phyloP scores from a whole-genome alignment of 2,329 filamentous ascomycete species.

The Septoria petroselini region DNA sequence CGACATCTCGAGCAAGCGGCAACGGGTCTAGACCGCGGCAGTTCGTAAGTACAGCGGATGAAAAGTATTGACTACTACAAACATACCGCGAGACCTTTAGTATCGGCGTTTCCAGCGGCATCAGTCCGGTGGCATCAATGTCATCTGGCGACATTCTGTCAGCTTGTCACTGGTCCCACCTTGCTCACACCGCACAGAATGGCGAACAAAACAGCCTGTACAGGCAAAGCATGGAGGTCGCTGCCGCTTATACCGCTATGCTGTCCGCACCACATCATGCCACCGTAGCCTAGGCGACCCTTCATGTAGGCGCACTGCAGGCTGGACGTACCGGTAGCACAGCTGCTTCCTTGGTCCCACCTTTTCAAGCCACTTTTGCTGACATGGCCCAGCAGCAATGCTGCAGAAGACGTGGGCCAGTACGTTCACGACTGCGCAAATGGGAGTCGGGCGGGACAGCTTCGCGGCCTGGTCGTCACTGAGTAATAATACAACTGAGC shows the following conservation, averaged over 20 bases:
- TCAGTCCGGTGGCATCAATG: slow-evolving; percentile 33
- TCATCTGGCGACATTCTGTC: slow-evolving; percentile 30
- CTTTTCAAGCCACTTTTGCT: slow-evolving; percentile 12
- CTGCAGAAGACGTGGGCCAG: not conserved
- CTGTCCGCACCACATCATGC: slow-evolving; percentile 6
- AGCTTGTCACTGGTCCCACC: not conserved
- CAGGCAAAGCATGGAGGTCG: not conserved
- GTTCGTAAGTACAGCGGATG: slow-evolving; percentile 12
- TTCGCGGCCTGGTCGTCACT: no score
- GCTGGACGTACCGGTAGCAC: slow-evolving; percentile 18
- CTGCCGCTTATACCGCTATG: slow-evolving; percentile 11
- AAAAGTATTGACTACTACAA: not conserved
- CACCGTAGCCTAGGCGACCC: slow-evolving; percentile 2
- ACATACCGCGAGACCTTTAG: slow-evolving; percentile 73
- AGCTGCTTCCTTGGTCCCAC: slow-evolving; percentile 15
- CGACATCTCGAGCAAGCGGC: slow-evolving; percentile 75
- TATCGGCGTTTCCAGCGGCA: slow-evolving; percentile 56
- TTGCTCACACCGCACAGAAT: no score
- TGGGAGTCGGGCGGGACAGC: not conserved
- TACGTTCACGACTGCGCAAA: not conserved
- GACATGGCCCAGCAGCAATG: slow-evolving; percentile 13
- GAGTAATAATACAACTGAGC: no score
- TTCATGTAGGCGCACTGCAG: slow-evolving; percentile 11
- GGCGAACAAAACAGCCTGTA: not conserved
- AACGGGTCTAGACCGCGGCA: slow-evolving; percentile 20